These are phyloP conservation scores for Pterocarpus macrocarpus DNA, from an alignment of 306 rosid genomes.

Conservation along the genomic window DNA sequence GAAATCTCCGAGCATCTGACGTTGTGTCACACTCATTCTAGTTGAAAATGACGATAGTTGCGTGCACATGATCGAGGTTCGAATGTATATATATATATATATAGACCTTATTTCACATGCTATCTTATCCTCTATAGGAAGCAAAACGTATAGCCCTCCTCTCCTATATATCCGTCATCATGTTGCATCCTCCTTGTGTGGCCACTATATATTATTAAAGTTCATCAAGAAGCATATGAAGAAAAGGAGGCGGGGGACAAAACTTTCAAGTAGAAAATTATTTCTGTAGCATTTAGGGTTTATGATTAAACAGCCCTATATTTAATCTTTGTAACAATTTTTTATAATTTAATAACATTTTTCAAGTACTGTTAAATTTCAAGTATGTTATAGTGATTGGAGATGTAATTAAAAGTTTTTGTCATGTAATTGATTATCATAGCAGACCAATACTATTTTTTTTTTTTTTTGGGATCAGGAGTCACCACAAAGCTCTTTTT, in stretches of 20 bases:
- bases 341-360: too few relatives aligned
- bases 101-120: conserved; percentile 36
- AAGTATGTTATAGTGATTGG: neutral
- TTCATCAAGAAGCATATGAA: conserved; percentile 9
- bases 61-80: conserved; percentile 38
- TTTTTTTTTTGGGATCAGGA: too few relatives aligned
- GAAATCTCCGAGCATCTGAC: neutral
- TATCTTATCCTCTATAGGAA: conserved; percentile 41
- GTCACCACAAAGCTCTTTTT: too few relatives aligned
- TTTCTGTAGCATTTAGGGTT: conserved; percentile 36
- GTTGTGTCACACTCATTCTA: conserved; percentile 1
- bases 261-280: neutral
- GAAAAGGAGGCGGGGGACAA: neutral
- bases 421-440: neutral
- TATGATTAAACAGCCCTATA: neutral
- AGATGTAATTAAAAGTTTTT: neutral
- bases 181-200: conserved; percentile 33
- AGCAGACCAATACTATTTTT: neutral
- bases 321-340: too few relatives aligned
- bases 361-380: too few relatives aligned
- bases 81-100: neutral
- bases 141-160: conserved; percentile 15
- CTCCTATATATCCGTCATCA: conserved; percentile 26
- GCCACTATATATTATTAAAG: conserved; percentile 17
- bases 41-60: neutral